A percentile compares a stretch with the other conserved stretches of the same genome.
Conservation (phyloP, 192 early-diverging fungal species). For the Gigaspora rosea region DNA sequence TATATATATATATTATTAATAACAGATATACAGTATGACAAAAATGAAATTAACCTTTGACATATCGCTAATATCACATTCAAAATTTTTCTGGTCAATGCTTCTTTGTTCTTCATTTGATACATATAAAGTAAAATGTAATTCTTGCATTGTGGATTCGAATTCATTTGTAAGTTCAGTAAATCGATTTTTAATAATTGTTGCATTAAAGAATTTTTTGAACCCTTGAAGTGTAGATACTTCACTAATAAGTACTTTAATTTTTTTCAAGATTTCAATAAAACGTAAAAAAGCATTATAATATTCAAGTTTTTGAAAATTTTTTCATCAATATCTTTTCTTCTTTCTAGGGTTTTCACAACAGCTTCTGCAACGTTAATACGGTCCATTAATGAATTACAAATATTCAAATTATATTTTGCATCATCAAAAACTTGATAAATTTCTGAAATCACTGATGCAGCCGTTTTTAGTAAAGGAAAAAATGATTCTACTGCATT, state of each 20-base stretch:
- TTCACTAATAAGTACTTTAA: no score
- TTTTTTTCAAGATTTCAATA: no score
- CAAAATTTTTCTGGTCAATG: background rate
- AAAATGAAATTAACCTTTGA: background rate
- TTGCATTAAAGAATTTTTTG: no score
- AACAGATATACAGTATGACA: no score
- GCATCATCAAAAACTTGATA: background rate
- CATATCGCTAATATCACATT: background rate
- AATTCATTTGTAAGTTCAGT: no score
- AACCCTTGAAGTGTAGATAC: no score
- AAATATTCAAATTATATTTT: background rate
- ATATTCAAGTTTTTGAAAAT: background rate
- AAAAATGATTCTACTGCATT: no score
- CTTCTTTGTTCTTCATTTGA: background rate
- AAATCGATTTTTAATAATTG: no score
- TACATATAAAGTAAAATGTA: background rate
- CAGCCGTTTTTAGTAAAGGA: no score
- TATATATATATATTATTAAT: no score
- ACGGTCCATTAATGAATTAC: conserved; percentile 1
- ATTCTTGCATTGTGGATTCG: background rate
- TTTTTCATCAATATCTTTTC: conserved; percentile 5
- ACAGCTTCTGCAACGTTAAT: background rate
- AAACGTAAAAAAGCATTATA: no score
- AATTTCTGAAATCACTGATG: background rate
- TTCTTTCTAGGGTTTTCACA: conserved; percentile 5